A percentile compares a stretch with the other conserved stretches of the same genome.
Evolutionary conservation across 345 rosid species (phyloP).

Genomic region (Isatis tinctoria): DNA sequence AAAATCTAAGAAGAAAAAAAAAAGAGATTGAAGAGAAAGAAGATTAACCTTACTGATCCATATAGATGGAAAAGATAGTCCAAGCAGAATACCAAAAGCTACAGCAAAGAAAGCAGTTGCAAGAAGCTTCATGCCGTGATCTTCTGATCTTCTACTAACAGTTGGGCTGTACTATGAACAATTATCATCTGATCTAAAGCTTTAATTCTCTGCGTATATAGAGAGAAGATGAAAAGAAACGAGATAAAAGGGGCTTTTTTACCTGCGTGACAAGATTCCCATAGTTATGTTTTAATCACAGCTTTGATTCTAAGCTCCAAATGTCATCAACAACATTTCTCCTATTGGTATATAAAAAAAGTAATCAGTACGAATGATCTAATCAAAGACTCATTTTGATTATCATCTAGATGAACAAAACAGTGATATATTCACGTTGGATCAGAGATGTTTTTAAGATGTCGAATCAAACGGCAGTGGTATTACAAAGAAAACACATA

Average conservation of each 20-base stretch:
- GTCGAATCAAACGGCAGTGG: neutral
- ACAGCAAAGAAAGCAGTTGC: constrained; percentile 57
- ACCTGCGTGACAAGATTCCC: constrained; percentile 36
- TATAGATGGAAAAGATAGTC: constrained; percentile 65
- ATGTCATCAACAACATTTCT: constrained; percentile 11
- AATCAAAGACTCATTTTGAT: neutral
- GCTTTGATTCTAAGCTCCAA: constrained; percentile 16
- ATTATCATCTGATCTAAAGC: neutral
- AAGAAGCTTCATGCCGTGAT: constrained; percentile 52
- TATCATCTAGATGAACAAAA: neutral
- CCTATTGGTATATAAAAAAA: neutral
- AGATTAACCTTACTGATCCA: constrained; percentile 55
- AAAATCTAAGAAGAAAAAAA: neutral
- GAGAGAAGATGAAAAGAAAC: neutral
- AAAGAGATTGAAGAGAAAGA: constrained; percentile 1
- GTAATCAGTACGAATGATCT: constrained; percentile 1
- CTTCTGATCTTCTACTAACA: constrained; percentile 53
- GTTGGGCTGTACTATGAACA: constrained; percentile 40
- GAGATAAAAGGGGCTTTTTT: neutral
- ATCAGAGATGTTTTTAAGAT: neutral
- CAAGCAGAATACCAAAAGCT: constrained; percentile 71
- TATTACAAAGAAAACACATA: neutral
- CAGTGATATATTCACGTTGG: constrained; percentile 6
- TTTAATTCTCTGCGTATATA: neutral
- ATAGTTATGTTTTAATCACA: constrained; percentile 1